phyloP scores from a whole-genome alignment of 345 rosid genomes.

The Sisymbrium irio region DNA sequence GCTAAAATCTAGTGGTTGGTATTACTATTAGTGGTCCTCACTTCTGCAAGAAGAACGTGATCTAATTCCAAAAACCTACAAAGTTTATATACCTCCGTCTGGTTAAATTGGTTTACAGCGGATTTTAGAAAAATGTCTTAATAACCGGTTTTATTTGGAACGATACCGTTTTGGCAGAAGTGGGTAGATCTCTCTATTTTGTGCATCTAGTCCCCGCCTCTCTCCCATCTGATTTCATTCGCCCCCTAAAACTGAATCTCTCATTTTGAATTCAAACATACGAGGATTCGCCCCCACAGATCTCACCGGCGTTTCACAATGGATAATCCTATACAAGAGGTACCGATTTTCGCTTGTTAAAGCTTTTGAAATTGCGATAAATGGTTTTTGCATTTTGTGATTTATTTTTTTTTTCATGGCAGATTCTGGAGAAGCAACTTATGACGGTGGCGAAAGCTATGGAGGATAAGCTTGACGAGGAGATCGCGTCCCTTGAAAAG shows the following conservation, averaged over 20 bases:
- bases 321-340: constrained; percentile 33
- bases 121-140: not conserved
- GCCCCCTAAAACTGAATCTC: constrained; percentile 1
- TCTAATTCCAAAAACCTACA: too few species aligned
- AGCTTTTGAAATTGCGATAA: not conserved
- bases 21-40: too few species aligned
- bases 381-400: not conserved
- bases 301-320: constrained; percentile 1
- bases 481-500: constrained; percentile 77
- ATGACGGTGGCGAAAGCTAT: constrained; percentile 86
- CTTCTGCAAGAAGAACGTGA: too few species aligned
- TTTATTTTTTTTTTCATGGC: not conserved
- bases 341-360: not conserved
- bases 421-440: constrained; percentile 87
- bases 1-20: too few species aligned
- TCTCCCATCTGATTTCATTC: not conserved
- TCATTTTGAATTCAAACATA: not conserved
- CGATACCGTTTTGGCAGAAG: not conserved
- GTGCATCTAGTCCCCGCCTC: not conserved
- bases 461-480: constrained; percentile 89
- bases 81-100: too few species aligned
- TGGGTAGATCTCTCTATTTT: constrained; percentile 6
- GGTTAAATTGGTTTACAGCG: not conserved
- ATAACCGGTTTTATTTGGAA: not conserved
- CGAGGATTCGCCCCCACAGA: not conserved